Percentiles rank a stretch among this genome's conserved stretches.
Conservation (phyloP, 805 yeast genomes). For the Nakazawaea pomicola region DNA sequence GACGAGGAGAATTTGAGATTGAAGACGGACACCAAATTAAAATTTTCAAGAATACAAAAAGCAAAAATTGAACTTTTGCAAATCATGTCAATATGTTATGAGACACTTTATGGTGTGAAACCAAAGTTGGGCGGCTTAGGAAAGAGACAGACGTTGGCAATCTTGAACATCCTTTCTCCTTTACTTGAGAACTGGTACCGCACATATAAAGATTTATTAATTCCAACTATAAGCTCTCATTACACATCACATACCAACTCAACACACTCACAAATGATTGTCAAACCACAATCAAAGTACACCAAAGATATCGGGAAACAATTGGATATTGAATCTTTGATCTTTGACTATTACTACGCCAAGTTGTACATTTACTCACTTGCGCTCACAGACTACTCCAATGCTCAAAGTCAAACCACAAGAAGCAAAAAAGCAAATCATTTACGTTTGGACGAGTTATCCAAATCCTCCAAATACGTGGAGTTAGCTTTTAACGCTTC, state of each 20-base stretch:
- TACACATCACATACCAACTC: conserved; percentile 18
- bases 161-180: conserved; percentile 70
- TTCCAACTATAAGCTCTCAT: conserved; percentile 36
- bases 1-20: conserved; percentile 26
- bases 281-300: conserved; percentile 29
- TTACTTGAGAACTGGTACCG: conserved; percentile 74
- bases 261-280: conserved; percentile 18
- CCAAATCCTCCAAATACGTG: conserved; percentile 70
- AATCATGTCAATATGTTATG: conserved; percentile 78
- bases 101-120: conserved; percentile 68
- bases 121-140: conserved; percentile 46
- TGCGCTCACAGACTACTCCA: conserved; percentile 53
- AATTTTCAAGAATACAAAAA: conserved; percentile 57
- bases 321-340: conserved; percentile 64
- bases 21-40: conserved; percentile 28
- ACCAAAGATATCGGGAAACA: conserved; percentile 33
- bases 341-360: conserved; percentile 81
- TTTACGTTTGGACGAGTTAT: conserved; percentile 62
- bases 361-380: conserved; percentile 79
- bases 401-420: conserved; percentile 27
- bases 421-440: conserved; percentile 20
- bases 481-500: conserved; percentile 83
- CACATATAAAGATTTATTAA: conserved; percentile 52
- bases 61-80: conserved; percentile 79
- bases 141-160: conserved; percentile 63